These are phyloP conservation scores for Neonectria faginata DNA, from an alignment of 2,329 filamentous ascomycete genomes.

Conservation along the genomic window DNA sequence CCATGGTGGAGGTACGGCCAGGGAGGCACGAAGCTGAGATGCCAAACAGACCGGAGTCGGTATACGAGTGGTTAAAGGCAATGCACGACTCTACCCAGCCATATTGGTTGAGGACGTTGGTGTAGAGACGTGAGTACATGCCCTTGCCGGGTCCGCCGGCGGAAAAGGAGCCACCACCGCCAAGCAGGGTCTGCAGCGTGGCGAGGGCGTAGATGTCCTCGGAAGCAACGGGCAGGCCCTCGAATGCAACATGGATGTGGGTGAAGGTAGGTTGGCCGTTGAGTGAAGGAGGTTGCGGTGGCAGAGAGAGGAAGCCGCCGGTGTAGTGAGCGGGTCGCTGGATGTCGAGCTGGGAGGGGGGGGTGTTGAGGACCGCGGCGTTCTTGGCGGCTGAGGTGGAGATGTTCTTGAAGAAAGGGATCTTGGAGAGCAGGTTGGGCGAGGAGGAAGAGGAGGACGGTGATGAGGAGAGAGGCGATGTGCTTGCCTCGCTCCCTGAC, in stretches of 20 bases:
- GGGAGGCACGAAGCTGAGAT: slow-evolving; percentile 90
- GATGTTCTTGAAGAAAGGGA: slow-evolving; percentile 91
- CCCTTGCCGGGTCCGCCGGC: slow-evolving; percentile 97
- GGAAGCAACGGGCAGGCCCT: slow-evolving; percentile 89
- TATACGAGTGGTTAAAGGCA: slow-evolving; percentile 98
- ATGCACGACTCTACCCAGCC: slow-evolving; percentile 97
- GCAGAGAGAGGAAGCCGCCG: slow-evolving; percentile 90
- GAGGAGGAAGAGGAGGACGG: slow-evolving; percentile 54
- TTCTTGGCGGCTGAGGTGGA: slow-evolving; percentile 77
- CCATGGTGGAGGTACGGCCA: slow-evolving; percentile 81
- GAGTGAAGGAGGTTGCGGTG: slow-evolving; percentile 82
- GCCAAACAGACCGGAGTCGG: slow-evolving; percentile 93
- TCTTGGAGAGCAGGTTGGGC: slow-evolving; percentile 79
- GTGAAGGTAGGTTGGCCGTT: slow-evolving; percentile 80
- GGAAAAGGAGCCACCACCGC: slow-evolving; percentile 95
- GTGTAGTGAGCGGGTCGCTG: slow-evolving; percentile 83
- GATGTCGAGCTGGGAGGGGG: slow-evolving; percentile 66
- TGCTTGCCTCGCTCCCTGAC: slow-evolving; percentile 51
- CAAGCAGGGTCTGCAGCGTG: slow-evolving; percentile 93
- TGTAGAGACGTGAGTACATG: slow-evolving; percentile 98
- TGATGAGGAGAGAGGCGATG: slow-evolving; percentile 49
- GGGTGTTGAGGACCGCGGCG: slow-evolving; percentile 64
- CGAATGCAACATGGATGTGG: slow-evolving; percentile 95
- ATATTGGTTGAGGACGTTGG: slow-evolving; percentile 96
- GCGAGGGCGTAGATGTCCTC: slow-evolving; percentile 97